Base-by-base conservation (phyloP, 2,329 filamentous ascomycete species). In the Aureobasidium sp. region DNA sequence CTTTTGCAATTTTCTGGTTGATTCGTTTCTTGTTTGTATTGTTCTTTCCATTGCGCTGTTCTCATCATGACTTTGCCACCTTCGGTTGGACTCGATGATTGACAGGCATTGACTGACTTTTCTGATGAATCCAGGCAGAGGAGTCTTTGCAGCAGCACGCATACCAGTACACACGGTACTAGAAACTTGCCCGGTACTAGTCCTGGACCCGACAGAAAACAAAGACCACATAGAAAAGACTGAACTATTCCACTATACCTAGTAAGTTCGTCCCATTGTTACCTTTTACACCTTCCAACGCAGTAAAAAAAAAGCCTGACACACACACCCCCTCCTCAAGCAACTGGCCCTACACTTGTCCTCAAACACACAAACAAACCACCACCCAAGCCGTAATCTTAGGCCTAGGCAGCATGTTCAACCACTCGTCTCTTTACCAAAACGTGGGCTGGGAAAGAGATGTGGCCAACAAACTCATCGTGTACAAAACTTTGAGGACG, bases 351-450 rank as follows among this genome's bases (percentile, higher is more conserved):
- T 29, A 29, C 44, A 47, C 5, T 2, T 1, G 62, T 7, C 31
- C 35, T 1, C 1, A 5, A 5, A 49, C 35, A 2, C 3, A 49
- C 8, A 33, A 35, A 49, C n/a, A 40, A 50, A 39, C 14, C 45
- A 64, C 33, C 48, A 77, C 77, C 0, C 81, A 84, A 71, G 82
- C 80, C 11, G 71, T 84, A 2, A 74, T 83, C 33, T 74, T 84
- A 40, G 82, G 82, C 2, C 71, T 85, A 0, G 82, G 82, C 17
- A 79, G 76, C 60, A 82, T 84, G 79, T 84, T 84, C 73, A 84
- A 85, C 63, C 82, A 85, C 65, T 81, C 80, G 3, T 72, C 70
- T 0, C 66, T 72, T 12, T 65, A 75, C 31, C 82, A 84, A 65
- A 85, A 85, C 67, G 78, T 84, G 4, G 80, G 77, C 3, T 84